Evolutionary conservation across 129 eudicot genomes (phyloP).

Genomic region (Helichrysum umbraculigerum): DNA sequence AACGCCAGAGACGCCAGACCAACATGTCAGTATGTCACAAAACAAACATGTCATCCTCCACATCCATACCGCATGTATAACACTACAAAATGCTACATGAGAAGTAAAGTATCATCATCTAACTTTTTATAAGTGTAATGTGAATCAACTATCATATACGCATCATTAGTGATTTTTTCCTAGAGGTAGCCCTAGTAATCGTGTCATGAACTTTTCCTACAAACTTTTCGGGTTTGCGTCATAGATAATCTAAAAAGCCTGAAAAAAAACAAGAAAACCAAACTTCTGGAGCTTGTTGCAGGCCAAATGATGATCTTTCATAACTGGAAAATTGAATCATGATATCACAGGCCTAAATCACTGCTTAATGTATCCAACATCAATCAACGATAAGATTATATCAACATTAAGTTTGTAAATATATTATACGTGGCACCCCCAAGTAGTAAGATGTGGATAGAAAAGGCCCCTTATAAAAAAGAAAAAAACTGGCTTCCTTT

Average conservation of each 20-base stretch:
- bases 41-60: background rate
- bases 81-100: constrained; percentile 5
- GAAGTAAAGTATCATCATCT: constrained; percentile 12
- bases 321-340: background rate
- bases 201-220: background rate
- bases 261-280: background rate
- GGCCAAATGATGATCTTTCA: background rate
- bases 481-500: background rate
- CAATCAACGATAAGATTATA: background rate
- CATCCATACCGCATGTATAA: background rate
- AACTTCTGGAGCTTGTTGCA: background rate
- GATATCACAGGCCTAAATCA: background rate
- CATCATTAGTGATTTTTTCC: background rate
- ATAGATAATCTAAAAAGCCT: background rate
- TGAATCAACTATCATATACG: background rate
- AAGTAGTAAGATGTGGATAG: too few species aligned
- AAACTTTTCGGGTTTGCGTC: background rate
- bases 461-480: too few species aligned
- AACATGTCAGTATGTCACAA: background rate
- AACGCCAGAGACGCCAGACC: background rate
- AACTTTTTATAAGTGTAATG: background rate
- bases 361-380: background rate
- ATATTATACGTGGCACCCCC: background rate
- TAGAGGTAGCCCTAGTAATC: constrained; percentile 1
- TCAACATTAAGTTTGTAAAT: background rate